Percentiles rank a stretch among this genome's conserved stretches.
Conservation (phyloP, 371 early-diverging fungal genomes). For the Mucor velutinosus region DNA sequence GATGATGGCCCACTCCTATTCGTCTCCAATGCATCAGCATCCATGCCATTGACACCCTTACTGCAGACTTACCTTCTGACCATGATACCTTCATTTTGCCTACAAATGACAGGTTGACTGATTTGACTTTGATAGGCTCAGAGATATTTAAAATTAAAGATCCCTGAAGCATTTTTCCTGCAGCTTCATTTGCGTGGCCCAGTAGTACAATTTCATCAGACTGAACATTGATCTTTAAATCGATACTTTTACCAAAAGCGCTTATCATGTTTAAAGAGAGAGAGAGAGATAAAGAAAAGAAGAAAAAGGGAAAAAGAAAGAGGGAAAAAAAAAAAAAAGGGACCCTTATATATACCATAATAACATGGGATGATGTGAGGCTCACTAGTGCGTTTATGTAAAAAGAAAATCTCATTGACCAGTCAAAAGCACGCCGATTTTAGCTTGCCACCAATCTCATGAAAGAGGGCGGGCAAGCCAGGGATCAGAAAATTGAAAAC, state of each 20-base stretch:
- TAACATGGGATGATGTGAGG: not conserved
- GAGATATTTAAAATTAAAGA: slow-evolving; percentile 14
- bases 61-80: slow-evolving; percentile 28
- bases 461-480: not conserved
- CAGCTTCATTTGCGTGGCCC: slow-evolving; percentile 29
- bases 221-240: slow-evolving; percentile 28
- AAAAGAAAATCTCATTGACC: not conserved
- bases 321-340: not conserved
- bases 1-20: slow-evolving; percentile 33
- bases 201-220: slow-evolving; percentile 24
- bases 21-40: not conserved
- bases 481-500: not conserved
- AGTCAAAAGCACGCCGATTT: not conserved
- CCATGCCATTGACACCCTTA: not conserved
- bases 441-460: not conserved
- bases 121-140: slow-evolving; percentile 31
- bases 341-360: not conserved
- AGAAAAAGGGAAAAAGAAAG: not conserved
- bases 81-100: slow-evolving; percentile 40
- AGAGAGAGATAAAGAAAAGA: not conserved
- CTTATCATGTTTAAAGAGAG: slow-evolving; percentile 21
- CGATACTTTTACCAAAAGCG: slow-evolving; percentile 23
- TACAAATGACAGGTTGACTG: slow-evolving; percentile 22
- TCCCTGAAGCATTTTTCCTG: slow-evolving; percentile 30
- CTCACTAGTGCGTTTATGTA: not conserved